Evolutionary conservation across 129 eudicot species (phyloP), one percentile per base, ranked within the genome.

Genomic region (Lonicera japonica): DNA sequence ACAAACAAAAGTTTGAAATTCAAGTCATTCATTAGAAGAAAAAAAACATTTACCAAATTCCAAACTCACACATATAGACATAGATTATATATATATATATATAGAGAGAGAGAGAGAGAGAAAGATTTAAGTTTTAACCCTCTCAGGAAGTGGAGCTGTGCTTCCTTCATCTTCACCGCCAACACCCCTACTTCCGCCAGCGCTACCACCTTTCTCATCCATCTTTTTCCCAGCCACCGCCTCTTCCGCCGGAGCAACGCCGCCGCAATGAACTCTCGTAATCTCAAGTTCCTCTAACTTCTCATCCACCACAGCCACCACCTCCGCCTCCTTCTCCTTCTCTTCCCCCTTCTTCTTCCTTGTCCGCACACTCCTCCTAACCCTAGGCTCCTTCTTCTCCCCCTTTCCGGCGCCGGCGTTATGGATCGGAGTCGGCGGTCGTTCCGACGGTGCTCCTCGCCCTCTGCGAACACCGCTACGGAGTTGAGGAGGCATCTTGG

Each of bases 121-220:
- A n/a, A n/a, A n/a, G n/a, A n/a, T n/a, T n/a, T n/a, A n/a, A n/a
- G n/a, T n/a, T 38, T 25, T 15, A 12, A 89, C 97, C 97, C 75
- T 89, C 40, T 85, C 90, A 21, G 97, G 97, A 9, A 89, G 69
- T 4, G 96, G 96, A 34, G 86, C 73, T 25, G 86, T 70, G 48
- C 67, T 70, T 36, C 78, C 94, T 69, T 82, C 95, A 40, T 85
- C 94, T 58, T 77, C 90, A 43, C 60, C 71, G 56, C 20, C 74
- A 43, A 66, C 29, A 38, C 75, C 73, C 77, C 73, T 81, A 43
- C 88, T 73, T n/a, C 68, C 45, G 1, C 79, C 87, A 15, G 70
- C 79, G 58, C 95, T 83, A 38, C 73, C 83, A 38, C 73, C 83
- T 58, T 60, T 50, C 58, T 83, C 88, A 68, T 82, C 94, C 96